Evolutionary conservation across 352 stramenopile species (phyloP), one percentile per base, ranked within the genome.

Genomic region (Pythium scleroteichum): DNA sequence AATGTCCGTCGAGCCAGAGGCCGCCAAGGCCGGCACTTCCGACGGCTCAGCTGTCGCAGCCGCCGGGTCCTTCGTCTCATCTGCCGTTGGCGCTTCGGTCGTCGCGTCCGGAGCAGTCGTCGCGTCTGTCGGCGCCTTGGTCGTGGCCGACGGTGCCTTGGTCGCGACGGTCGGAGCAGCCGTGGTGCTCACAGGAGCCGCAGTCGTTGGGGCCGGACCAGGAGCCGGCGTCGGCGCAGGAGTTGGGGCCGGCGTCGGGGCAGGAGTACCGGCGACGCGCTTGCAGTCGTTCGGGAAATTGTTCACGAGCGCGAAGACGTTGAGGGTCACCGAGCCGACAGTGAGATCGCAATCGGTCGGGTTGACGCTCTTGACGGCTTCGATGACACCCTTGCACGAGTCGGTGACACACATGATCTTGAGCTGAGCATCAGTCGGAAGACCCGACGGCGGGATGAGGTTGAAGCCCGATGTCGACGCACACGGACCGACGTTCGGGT

Each of bases 331-430:
- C 38, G n/a, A 19, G 32, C 42, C 35, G 52, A 68, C 14, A 13
- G 33, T 53, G 52, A 68, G 46, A 24, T 61, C 53, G 27, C 60
- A 68, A 52, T 68, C 52, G 16, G 44, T 24, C 24, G 51, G 50
- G 44, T 47, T 22, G 10, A 44, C 22, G 3, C 6, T 41, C 32
- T 58, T 62, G 52, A 62, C 23, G 33, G 49, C 45, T 10, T 49
- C 32, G 38, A 68, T 68, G 12, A 63, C 17, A 14, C 2, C 22
- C 23, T 38, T 52, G 27, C 59, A 66, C 14, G 27, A 23, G 14
- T 27, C 16, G 27, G 22, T 42, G 29, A 47, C 51, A 40, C 61
- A 68, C 61, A 68, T 68, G 53, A 63, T 68, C 32, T 24, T 50
- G 26, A 39, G 32, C 38, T 56, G 46, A 4, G 42, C 61, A 14